A percentile compares a stretch with the other conserved stretches of the same genome.
These are phyloP conservation scores for Boechera retrofracta DNA, from an alignment of 345 rosid genomes.

Conservation along the genomic window DNA sequence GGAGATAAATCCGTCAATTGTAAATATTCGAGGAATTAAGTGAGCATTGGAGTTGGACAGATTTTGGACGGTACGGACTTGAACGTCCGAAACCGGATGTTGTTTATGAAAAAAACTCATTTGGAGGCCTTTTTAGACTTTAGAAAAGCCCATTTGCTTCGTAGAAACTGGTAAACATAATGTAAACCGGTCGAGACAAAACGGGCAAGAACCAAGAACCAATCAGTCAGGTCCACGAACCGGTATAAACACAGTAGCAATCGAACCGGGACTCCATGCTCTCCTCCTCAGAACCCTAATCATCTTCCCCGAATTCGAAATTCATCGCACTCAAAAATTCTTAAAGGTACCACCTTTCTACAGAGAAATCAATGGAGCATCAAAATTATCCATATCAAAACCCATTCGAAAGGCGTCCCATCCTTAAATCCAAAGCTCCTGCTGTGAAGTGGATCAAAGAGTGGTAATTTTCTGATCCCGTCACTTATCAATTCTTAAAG, in stretches of 20 bases:
- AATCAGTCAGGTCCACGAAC: background rate
- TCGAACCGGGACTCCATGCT: conserved; percentile 31
- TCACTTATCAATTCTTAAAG: background rate
- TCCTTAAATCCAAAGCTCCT: conserved; percentile 70
- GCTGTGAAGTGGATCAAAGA: conserved; percentile 85
- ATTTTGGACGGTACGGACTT: no score
- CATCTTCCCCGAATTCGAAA: background rate
- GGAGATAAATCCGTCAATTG: no score
- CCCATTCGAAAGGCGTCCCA: conserved; percentile 77
- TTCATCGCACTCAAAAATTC: background rate
- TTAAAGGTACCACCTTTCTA: background rate
- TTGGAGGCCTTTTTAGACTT: background rate
- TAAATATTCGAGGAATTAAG: no score
- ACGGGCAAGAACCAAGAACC: background rate
- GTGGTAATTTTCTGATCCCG: conserved; percentile 55
- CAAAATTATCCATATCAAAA: conserved; percentile 55
- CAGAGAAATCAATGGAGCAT: conserved; percentile 34
- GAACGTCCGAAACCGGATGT: no score
- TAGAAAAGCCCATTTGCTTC: background rate
- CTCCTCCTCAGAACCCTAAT: conserved; percentile 27
- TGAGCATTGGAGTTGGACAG: no score
- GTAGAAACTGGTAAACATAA: background rate
- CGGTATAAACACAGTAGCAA: background rate
- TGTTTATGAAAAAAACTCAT: background rate
- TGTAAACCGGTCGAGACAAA: background rate